Evolutionary conservation across 176 grass and related monocot genomes (phyloP), one percentile per base, ranked within the genome.

Genomic region (Avena sativa): DNA sequence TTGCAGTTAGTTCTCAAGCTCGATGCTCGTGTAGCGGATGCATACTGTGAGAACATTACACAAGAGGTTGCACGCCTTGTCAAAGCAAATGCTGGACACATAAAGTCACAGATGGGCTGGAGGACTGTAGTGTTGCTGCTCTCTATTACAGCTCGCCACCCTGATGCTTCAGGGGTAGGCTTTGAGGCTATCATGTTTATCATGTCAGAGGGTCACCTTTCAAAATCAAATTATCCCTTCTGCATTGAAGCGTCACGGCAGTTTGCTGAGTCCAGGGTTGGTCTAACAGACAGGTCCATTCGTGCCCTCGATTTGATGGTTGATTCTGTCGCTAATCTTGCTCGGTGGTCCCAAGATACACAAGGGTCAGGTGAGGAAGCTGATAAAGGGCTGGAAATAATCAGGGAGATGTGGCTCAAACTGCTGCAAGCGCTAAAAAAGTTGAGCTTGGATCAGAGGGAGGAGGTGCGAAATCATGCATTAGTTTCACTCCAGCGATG

Each of bases 391-490:
- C 61, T 74, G 67, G 94, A 97, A 67, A 86, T 86, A 80, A 96
- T 99, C 72, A 92, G 97, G 87, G 97, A 99, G 76, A 94, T 99
- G 97, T 99, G 97, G 97, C 80, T 96, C 47, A 91, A 89, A 80
- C 43, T 93, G 25, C 43, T 95, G 75, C 97, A 99, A 78, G 81
- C 94, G 25, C 87, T 97, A 66, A 94, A 93, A 87, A 99, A 94
- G 47, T 57, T 95, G 87, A 96, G 94, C 86, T 56, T 96, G 73
- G 97, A 99, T 92, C 97, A 92, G 72, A 86, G 97, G 56, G 97
- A 99, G 43, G 94, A 97, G 69, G 94, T 99, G 56, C 90, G 97
- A 71, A 99, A 99, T 69, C 94, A 99, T 10, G 97, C 97, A 3
- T 46, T 99, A 71, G 79, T 86, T 50, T 99, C 87, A 21, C 85